Conservation (phyloP, 371 early-diverging fungal genomes). For the Cokeromyces recurvatus region DNA sequence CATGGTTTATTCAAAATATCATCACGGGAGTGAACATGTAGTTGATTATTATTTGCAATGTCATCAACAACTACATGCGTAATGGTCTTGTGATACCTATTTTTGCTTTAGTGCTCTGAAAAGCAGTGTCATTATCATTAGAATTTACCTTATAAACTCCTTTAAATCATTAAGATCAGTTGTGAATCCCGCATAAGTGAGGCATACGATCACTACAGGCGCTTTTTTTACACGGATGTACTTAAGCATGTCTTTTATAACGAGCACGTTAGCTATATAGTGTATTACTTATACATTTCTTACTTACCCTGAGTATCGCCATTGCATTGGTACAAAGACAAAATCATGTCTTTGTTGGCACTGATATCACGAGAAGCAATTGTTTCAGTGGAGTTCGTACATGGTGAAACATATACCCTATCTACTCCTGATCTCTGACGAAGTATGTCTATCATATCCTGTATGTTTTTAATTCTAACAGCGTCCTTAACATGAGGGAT, state of each 20-base stretch:
- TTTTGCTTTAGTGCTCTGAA: not conserved
- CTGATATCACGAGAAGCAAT: conserved; percentile 1
- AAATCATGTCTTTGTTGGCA: not conserved
- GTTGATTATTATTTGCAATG: too few species aligned
- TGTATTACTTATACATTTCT: not conserved
- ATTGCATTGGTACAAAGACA: not conserved
- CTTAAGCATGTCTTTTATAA: not conserved
- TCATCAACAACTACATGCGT: too few species aligned
- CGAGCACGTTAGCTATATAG: not conserved
- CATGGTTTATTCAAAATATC: not conserved
- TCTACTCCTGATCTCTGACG: not conserved
- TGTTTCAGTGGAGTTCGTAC: not conserved
- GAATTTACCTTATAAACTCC: not conserved
- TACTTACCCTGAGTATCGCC: not conserved
- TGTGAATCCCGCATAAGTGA: not conserved
- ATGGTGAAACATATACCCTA: not conserved
- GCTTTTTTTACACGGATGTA: not conserved
- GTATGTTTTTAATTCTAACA: not conserved
- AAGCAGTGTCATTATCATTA: not conserved
- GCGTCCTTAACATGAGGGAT: not conserved
- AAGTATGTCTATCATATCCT: not conserved
- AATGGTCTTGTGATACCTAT: too few species aligned
- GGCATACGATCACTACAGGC: not conserved
- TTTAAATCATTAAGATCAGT: not conserved
- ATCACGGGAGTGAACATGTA: not conserved